Percentiles rank a stretch among this genome's conserved stretches.
Evolutionary conservation across 2,329 filamentous ascomycete species (phyloP).

Genomic region (Purpureocillium takamizusanense): DNA sequence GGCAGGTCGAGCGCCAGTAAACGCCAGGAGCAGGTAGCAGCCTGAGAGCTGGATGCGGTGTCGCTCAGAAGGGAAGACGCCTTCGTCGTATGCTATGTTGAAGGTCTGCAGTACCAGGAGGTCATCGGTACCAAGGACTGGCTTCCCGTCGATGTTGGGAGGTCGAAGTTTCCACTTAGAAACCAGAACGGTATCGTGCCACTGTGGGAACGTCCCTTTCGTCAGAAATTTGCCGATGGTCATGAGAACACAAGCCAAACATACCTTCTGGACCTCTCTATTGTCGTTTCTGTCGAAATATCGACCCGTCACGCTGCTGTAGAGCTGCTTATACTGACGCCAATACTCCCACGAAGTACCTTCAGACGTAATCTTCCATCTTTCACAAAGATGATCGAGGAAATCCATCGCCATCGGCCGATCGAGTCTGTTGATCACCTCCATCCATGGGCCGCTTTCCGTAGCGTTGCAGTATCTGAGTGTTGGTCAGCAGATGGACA

Average conservation of each 20-base stretch:
- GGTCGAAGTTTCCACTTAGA: conserved; percentile 11
- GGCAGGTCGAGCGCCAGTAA: conserved; percentile 15
- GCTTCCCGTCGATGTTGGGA: conserved; percentile 15
- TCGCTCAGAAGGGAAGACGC: conserved; percentile 13
- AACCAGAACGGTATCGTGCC: conserved; percentile 11
- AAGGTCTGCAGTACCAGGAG: conserved; percentile 15
- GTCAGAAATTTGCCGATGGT: no score
- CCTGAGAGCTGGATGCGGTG: conserved; percentile 13
- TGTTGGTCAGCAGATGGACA: background rate
- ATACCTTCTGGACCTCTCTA: conserved; percentile 17
- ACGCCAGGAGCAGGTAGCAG: conserved; percentile 18
- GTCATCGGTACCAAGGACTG: conserved; percentile 12
- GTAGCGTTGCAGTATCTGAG: conserved; percentile 1
- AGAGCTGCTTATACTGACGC: conserved; percentile 16
- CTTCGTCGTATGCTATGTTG: conserved; percentile 18
- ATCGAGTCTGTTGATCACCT: background rate
- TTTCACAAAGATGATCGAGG: conserved; percentile 13
- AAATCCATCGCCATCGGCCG: conserved; percentile 15
- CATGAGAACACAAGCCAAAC: background rate
- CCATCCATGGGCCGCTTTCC: no score
- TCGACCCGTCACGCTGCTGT: conserved; percentile 11
- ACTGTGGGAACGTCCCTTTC: conserved; percentile 7
- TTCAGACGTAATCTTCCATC: conserved; percentile 13
- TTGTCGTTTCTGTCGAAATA: conserved; percentile 15
- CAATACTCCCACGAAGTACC: conserved; percentile 14